These are phyloP conservation scores for Phytophthora sansomeana DNA, from an alignment of 352 stramenopile genomes.

Conservation along the genomic window DNA sequence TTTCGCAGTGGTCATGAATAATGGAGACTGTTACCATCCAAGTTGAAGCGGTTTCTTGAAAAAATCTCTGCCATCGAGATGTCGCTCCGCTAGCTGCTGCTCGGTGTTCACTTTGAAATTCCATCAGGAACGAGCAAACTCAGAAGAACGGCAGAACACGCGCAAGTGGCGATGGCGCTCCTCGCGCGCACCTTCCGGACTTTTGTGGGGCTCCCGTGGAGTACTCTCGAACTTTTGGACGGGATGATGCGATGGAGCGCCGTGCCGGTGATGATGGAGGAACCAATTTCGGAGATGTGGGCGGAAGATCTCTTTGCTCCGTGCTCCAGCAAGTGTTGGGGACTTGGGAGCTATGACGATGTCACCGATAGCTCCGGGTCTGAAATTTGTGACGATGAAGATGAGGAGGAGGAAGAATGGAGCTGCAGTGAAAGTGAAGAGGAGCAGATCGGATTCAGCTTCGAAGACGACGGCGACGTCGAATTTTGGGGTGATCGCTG, in stretches of 20 bases:
- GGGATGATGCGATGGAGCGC: slow-evolving; percentile 22
- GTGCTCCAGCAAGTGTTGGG: slow-evolving; percentile 24
- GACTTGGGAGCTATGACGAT: slow-evolving; percentile 11
- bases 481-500: slow-evolving; percentile 32
- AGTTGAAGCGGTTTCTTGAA: slow-evolving; percentile 27
- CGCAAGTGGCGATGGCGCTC: slow-evolving; percentile 32
- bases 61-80: slow-evolving; percentile 17
- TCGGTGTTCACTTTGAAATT: slow-evolving; percentile 29
- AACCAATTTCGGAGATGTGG: slow-evolving; percentile 26
- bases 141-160: slow-evolving; percentile 32
- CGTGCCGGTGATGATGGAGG: neutral
- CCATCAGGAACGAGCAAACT: slow-evolving; percentile 9
- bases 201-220: slow-evolving; percentile 25
- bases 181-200: slow-evolving; percentile 25
- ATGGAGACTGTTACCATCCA: slow-evolving; percentile 23
- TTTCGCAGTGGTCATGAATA: slow-evolving; percentile 7
- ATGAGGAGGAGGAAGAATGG: slow-evolving; percentile 23
- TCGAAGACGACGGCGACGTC: slow-evolving; percentile 15
- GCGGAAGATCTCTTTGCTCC: slow-evolving; percentile 29
- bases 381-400: slow-evolving; percentile 30
- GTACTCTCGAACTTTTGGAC: slow-evolving; percentile 25
- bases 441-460: slow-evolving; percentile 26
- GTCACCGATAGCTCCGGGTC: slow-evolving; percentile 33
- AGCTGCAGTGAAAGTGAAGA: slow-evolving; percentile 28
- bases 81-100: neutral